Percentiles rank a stretch among this genome's conserved stretches.
Conservation (phyloP, 306 rosid genomes). For the Mucuna pruriens region DNA sequence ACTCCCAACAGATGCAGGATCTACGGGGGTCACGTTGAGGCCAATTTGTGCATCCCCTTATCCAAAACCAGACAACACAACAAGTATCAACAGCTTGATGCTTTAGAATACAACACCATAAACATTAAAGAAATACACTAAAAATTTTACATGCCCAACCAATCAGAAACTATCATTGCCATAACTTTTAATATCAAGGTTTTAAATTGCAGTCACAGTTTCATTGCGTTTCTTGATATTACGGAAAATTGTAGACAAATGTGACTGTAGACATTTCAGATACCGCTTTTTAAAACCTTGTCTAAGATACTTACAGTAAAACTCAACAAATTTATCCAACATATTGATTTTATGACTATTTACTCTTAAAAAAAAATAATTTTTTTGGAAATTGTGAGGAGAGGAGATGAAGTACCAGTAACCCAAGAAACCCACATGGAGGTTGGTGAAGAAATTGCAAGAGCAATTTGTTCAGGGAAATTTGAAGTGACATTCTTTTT, state of each 20-base stretch:
- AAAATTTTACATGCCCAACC: not conserved
- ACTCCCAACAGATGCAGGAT: slow-evolving; percentile 68
- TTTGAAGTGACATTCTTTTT: slow-evolving; percentile 69
- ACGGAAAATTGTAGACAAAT: too few relatives aligned
- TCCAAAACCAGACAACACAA: slow-evolving; percentile 39
- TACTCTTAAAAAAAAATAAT: not conserved
- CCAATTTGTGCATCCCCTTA: slow-evolving; percentile 92
- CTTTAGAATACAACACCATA: slow-evolving; percentile 5
- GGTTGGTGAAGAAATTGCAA: slow-evolving; percentile 80
- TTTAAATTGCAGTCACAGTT: too few relatives aligned
- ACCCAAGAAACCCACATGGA: slow-evolving; percentile 95
- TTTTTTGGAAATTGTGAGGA: slow-evolving; percentile 4
- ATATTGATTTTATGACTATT: not conserved
- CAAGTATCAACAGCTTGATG: slow-evolving; percentile 30
- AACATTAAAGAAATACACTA: not conserved
- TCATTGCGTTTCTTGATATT: too few relatives aligned
- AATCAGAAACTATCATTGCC: not conserved
- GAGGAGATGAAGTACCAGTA: slow-evolving; percentile 63
- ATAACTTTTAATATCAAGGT: too few relatives aligned
- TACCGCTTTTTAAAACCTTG: too few relatives aligned
- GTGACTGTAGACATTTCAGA: too few relatives aligned
- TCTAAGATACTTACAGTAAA: too few relatives aligned
- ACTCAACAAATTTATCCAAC: too few relatives aligned
- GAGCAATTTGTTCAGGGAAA: slow-evolving; percentile 85
- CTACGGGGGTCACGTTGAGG: slow-evolving; percentile 64